Base-by-base conservation (phyloP, 805 yeast genomes). In the Maudiozyma saulgeensis region DNA sequence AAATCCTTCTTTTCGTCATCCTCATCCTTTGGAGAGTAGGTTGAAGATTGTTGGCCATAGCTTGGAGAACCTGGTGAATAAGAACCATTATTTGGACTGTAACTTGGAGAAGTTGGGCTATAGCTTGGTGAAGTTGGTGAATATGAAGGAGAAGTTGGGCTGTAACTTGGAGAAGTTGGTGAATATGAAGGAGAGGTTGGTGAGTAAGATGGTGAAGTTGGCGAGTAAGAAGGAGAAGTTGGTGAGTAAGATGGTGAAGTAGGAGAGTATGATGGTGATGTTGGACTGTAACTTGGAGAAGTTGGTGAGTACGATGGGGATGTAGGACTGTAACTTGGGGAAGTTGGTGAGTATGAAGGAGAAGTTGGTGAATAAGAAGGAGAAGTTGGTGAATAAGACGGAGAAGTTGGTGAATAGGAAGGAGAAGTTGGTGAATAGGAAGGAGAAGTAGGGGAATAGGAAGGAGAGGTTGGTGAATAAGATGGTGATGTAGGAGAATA, bases 211-310 rank as follows among this genome's bases (percentile, higher is more conserved):
- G 89, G 87, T 3, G 84, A 77, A 0, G 87, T 84, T 44, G 96
- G 96, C 1, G 84, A 76, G 67, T 87, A 87, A 1, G 69, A 57
- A 53, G 96, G 97, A 0, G 91, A 82, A 0, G 96, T 87, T 53
- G 91, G 91, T 0, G 96, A 96, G 67, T 87, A 87, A 1, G 70
- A 57, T 53, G 96, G 96, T 0, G 90, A 81, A 0, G 95, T 86
- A 53, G 90, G 89, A 0, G 80, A 72, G 61, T 83, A 84, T 4
- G 68, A 59, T 55, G 87, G 80, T 0, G 87, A 80, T 0, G 87
- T 80, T 45, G 95, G 93, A 1, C 82, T 75, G 63, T 86, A 86
- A 4, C 74, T 62, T 58, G 95, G 89, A 2, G 86, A 78, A 0
- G 95, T 84, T 46, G 96, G 96, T 0, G 82, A 74, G 65, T 88